A percentile compares a stretch with the other conserved stretches of the same genome.
Conservation (phyloP, 139 green algal species). For the Chlamydomonas sphaeroides region DNA sequence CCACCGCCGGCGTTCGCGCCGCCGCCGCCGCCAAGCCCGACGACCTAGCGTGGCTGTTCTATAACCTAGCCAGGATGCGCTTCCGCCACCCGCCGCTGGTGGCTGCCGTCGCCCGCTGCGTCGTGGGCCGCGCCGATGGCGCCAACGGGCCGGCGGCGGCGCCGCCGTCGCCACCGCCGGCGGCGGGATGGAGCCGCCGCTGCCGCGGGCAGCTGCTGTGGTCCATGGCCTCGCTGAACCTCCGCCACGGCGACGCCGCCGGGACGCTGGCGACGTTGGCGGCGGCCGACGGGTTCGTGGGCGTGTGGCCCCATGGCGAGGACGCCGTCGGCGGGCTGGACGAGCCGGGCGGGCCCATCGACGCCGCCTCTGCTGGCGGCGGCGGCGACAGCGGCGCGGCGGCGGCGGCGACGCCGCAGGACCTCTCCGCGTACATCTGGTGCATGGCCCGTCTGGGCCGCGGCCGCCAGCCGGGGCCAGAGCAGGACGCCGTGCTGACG, state of each 20-base stretch:
- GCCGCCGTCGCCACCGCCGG: too few species aligned
- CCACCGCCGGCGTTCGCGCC: background rate
- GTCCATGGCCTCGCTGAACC: conserved; percentile 3
- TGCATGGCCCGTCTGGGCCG: conserved; percentile 2
- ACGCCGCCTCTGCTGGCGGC: background rate
- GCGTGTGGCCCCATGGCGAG: too few species aligned
- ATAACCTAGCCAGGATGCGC: background rate
- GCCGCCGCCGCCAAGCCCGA: background rate
- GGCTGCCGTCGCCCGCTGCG: background rate
- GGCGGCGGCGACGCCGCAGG: background rate
- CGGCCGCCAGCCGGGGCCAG: background rate
- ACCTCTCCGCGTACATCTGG: background rate
- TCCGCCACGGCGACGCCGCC: background rate
- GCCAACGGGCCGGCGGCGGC: too few species aligned
- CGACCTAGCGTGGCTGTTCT: background rate
- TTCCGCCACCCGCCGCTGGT: conserved; percentile 13
- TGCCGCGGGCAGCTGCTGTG: conserved; percentile 16
- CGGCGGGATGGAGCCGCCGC: background rate
- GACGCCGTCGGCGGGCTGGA: background rate
- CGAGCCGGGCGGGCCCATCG: background rate
- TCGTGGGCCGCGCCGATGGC: too few species aligned
- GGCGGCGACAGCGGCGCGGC: background rate
- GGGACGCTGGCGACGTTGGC: background rate
- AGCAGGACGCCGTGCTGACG: background rate
- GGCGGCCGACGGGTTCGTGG: background rate